phyloP scores from a whole-genome alignment of 2,329 filamentous ascomycete genomes.

The Penicillium sp. region DNA sequence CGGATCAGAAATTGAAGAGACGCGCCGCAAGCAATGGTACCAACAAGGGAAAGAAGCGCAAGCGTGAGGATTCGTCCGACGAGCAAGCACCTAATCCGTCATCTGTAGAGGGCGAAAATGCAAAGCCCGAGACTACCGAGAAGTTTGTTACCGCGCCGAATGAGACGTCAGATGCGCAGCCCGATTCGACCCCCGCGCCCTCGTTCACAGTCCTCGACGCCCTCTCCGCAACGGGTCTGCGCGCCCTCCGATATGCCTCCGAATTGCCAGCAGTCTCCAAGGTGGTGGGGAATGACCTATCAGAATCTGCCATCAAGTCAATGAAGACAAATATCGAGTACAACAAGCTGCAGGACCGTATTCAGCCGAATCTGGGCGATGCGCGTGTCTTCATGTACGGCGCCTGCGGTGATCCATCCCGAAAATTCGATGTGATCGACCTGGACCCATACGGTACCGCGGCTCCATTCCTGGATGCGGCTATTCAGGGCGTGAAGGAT shows the following conservation, averaged over 20 bases:
- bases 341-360: conserved; percentile 74
- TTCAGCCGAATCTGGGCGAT: conserved; percentile 78
- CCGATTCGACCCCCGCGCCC: conserved; percentile 44
- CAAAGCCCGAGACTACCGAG: conserved; percentile 24
- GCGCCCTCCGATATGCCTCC: conserved; percentile 87
- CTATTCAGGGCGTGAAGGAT: conserved; percentile 83
- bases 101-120: conserved; percentile 26
- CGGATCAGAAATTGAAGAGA: conserved; percentile 46
- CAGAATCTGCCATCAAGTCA: conserved; percentile 74
- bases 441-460: conserved; percentile 96
- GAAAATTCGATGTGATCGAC: conserved; percentile 91
- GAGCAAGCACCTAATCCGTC: conserved; percentile 22
- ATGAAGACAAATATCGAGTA: conserved; percentile 86
- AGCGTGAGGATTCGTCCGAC: conserved; percentile 39
- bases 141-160: conserved; percentile 9
- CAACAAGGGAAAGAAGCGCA: conserved; percentile 47
- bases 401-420: conserved; percentile 47
- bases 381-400: conserved; percentile 92
- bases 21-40: conserved; percentile 39
- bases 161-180: conserved; percentile 19
- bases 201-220: conserved; percentile 90
- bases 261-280: conserved; percentile 85
- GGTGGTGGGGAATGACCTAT: conserved; percentile 89
- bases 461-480: conserved; percentile 88
- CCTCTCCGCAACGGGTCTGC: conserved; percentile 88